These are phyloP conservation scores for Centaurea solstitialis DNA, from an alignment of 129 eudicot species.

Conservation along the genomic window DNA sequence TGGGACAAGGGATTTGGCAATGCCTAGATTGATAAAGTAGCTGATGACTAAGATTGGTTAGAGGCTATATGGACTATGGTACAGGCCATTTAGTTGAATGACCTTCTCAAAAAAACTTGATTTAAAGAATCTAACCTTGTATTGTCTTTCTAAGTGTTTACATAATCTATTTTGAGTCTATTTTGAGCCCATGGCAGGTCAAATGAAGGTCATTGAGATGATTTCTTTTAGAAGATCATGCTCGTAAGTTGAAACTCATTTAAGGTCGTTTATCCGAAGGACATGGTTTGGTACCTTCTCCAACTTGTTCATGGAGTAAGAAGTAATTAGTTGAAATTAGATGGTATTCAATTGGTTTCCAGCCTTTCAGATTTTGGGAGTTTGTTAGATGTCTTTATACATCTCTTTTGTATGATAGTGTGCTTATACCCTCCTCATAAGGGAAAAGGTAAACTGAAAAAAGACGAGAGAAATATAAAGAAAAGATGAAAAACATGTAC, in stretches of 20 bases:
- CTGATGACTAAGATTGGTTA: background rate
- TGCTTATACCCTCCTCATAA: background rate
- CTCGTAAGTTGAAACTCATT: background rate
- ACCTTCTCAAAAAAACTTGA: background rate
- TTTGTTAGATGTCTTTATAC: background rate
- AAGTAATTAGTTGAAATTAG: background rate
- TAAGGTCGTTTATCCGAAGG: background rate
- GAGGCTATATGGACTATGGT: background rate
- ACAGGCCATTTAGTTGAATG: background rate
- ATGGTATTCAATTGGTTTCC: background rate
- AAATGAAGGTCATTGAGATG: background rate
- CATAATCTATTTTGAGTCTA: background rate
- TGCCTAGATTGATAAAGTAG: background rate
- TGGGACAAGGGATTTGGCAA: no score
- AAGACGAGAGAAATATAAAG: background rate
- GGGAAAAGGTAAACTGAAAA: background rate
- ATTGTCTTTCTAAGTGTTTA: background rate
- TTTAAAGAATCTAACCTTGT: background rate
- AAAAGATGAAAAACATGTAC: background rate
- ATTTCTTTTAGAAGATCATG: background rate
- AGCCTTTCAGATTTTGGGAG: background rate
- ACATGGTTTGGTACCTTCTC: background rate
- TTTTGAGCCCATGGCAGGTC: no score
- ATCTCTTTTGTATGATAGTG: background rate
- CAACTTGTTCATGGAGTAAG: background rate